phyloP scores from a whole-genome alignment of 2,329 filamentous ascomycete species.

The Hymenoscyphus infarciens region DNA sequence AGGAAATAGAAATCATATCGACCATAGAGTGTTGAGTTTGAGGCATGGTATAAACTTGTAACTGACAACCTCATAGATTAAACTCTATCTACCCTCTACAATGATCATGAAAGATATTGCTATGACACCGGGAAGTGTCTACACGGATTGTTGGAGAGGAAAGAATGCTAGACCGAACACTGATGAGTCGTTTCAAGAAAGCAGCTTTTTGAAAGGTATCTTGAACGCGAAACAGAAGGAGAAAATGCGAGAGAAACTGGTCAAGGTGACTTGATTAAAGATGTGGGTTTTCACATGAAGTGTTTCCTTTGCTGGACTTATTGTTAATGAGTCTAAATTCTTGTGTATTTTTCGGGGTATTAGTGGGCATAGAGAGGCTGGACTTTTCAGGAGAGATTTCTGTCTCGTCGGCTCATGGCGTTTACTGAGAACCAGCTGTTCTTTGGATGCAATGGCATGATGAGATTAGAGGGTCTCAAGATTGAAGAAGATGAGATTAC shows the following conservation, averaged over 20 bases:
- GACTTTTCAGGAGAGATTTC: not conserved
- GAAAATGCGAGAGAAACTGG: not conserved
- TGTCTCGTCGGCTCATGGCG: not conserved
- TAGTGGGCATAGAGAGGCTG: constrained; percentile 1
- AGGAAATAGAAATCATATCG: too few relatives aligned
- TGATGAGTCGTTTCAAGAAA: not conserved
- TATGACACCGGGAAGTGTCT: not conserved
- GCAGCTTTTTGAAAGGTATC: not conserved
- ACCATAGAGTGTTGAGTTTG: not conserved
- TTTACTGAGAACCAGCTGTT: not conserved
- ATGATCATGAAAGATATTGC: constrained; percentile 2
- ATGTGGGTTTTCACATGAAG: not conserved
- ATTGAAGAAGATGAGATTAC: not conserved
- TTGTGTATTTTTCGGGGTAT: not conserved
- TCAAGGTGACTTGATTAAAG: not conserved
- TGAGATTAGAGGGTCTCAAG: not conserved
- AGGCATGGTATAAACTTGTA: not conserved
- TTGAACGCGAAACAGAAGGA: not conserved
- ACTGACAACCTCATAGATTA: not conserved
- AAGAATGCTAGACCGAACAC: not conserved
- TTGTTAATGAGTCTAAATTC: too few relatives aligned
- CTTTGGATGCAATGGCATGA: not conserved
- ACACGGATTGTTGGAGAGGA: not conserved
- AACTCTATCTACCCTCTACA: not conserved
- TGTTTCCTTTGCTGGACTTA: not conserved